Base-by-base conservation (phyloP, 345 rosid genomes). In the Hibiscus tridactylites region DNA sequence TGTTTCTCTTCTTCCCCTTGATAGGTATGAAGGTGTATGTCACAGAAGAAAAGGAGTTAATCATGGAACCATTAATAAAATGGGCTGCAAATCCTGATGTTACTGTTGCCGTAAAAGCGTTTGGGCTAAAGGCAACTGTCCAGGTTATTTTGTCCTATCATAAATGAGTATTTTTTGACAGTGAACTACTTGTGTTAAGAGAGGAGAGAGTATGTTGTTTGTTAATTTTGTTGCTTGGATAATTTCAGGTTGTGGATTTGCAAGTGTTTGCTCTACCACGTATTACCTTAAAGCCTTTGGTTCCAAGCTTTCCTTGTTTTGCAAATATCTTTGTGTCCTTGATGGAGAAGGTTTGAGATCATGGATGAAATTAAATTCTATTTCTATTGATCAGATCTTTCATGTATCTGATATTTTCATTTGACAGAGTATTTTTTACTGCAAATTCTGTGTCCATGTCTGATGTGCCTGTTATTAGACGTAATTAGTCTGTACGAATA, bases 51-150 rank as follows among this genome's bases (percentile, higher is more conserved):
- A 95, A 95, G 75, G 97, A 95, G 86, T 71, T 92, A 82, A 95
- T 95, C 28, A 92, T 90, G 99, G 97, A 95, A 73, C 97, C 99
- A 16, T 82, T 78, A 75, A n/a, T 92, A 61, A 95, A 92, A 79
- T 95, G 97, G 97, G 98, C 97, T 31, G 99, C 85, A 75, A 95
- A 95, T 80, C 97, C 99, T 61, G 84, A 95, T 68, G 69, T 95
- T 70, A 83, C 81, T 33, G 73, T 92, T 76, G 93, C 87, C 66
- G 84, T 89, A 70, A 95, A 85, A 80, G 99, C 99, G 57, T 95
- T 86, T 80, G 97, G 97, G 19, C 78, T 95, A 80, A 95, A 87
- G 78, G 96, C 96, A 76, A 92, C 97, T 35, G 92, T 76, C 73
- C 99, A 95, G 98, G 98, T 91, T 70, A 56, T 4, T 65, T 67